Evolutionary conservation across 371 early-diverging fungal genomes (phyloP).

Genomic region (Amoeboaphelidium occidentale): DNA sequence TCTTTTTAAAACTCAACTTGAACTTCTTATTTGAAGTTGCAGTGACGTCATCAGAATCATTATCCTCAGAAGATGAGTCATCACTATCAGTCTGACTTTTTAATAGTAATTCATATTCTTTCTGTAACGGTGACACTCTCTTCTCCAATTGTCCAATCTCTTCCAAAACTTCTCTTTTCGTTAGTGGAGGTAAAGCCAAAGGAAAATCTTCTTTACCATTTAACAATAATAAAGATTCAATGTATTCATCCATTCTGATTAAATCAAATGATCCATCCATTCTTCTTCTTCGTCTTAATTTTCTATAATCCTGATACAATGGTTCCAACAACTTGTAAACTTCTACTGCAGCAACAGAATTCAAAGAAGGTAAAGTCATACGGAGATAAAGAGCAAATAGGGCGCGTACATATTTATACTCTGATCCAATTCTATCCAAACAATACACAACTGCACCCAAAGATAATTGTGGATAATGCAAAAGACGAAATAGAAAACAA

Average conservation of each 20-base stretch:
- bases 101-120: too few species aligned
- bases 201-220: constrained; percentile 69
- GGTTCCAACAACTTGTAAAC: constrained; percentile 68
- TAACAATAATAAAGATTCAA: constrained; percentile 51
- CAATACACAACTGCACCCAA: too few species aligned
- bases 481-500: too few species aligned
- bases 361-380: constrained; percentile 44
- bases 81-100: too few species aligned
- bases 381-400: constrained; percentile 70
- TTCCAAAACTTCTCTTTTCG: constrained; percentile 51
- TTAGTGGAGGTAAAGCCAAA: constrained; percentile 58
- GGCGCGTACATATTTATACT: constrained; percentile 47
- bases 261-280: constrained; percentile 23
- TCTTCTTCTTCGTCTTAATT: constrained; percentile 37
- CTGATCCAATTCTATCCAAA: too few species aligned
- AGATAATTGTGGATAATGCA: too few species aligned
- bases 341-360: constrained; percentile 38
- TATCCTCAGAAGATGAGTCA: too few species aligned
- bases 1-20: not conserved
- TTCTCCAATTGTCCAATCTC: constrained; percentile 63
- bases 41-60: too few species aligned
- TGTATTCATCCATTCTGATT: constrained; percentile 67
- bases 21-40: not conserved
- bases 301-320: constrained; percentile 54
- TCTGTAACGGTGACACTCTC: constrained; percentile 48